Conservation (phyloP, 2,329 filamentous ascomycete genomes). For the Calonectria naviculata region DNA sequence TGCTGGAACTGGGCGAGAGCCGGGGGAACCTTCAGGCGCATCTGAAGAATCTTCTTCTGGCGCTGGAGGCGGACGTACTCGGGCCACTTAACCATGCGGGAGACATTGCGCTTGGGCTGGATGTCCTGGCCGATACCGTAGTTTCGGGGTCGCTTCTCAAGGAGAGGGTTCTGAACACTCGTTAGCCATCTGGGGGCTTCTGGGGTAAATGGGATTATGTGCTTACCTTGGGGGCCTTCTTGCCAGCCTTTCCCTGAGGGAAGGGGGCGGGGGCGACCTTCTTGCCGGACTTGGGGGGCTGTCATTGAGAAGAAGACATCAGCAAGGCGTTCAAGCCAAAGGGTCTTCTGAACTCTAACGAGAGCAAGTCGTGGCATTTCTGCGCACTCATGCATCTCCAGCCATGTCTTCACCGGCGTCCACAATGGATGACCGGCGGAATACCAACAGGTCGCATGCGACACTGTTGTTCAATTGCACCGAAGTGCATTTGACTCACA, state of each 20-base stretch:
- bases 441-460: slow-evolving; percentile 48
- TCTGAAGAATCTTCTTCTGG: slow-evolving; percentile 93
- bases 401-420: slow-evolving; percentile 70
- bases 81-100: slow-evolving; percentile 99
- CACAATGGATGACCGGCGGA: slow-evolving; percentile 44
- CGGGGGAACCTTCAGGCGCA: slow-evolving; percentile 98
- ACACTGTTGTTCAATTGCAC: slow-evolving; percentile 48
- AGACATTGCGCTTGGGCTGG: slow-evolving; percentile 94
- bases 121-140: slow-evolving; percentile 99
- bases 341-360: slow-evolving; percentile 94
- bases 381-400: slow-evolving; percentile 67
- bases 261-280: slow-evolving; percentile 98
- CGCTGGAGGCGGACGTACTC: slow-evolving; percentile 99
- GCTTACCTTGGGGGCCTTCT: slow-evolving; percentile 98
- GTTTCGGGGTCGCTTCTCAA: slow-evolving; percentile 98
- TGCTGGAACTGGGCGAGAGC: slow-evolving; percentile 98
- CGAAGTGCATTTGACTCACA: slow-evolving; percentile 48
- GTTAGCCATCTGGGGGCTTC: background rate
- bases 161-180: slow-evolving; percentile 86
- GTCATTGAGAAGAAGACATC: slow-evolving; percentile 99
- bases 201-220: background rate
- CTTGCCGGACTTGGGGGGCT: slow-evolving; percentile 99
- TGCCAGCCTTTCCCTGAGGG: slow-evolving; percentile 91
- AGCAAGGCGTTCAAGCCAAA: slow-evolving; percentile 84
- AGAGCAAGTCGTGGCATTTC: slow-evolving; percentile 71